Evolutionary conservation across 352 stramenopile species (phyloP), one percentile per base, ranked within the genome.

Genomic region (Globisporangium recalcitrans): DNA sequence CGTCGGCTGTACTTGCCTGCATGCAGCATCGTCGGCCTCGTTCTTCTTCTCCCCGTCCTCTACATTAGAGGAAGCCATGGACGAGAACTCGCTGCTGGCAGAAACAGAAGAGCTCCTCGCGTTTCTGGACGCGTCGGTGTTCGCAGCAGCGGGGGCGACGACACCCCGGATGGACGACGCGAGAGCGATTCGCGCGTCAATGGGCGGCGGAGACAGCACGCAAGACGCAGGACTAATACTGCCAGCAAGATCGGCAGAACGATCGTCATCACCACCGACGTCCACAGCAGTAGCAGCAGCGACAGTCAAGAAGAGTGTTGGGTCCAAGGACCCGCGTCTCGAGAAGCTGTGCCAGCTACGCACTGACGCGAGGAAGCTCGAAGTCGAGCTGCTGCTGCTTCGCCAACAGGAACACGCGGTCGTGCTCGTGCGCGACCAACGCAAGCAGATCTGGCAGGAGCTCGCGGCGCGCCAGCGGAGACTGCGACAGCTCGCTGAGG

Each of bases 101-200:
- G 54, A 60, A 19, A 60, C 26, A 7, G 26, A 60, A 36, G 54
- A 60, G 36, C 36, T 52, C 22, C 54, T 60, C 6, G 40, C 22
- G 14, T 38, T 14, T n/a, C 40, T 51, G 36, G 54, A 60, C 26
- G 54, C 54, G 9, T n/a, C 54, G 11, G 40, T 36, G 11, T 51
- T 60, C 36, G n/a, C n/a, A n/a, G n/a, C n/a, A n/a, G n/a, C n/a
- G n/a, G n/a, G n/a, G n/a, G 13, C n/a, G 4, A 26, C 16, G 29
- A 9, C 32, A 13, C 32, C 3, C 32, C 1, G 4, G 32, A 36
- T 8, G 9, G 8, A 10, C 32, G 32, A 14, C 8, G 0, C 32
- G 32, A 36, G 32, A 36, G 32, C 32, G 11, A 36, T 10, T 1
- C 32, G 32, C 13, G 32, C 7, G 7, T 36, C 32, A 36, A 10